These are phyloP conservation scores for Kuraishia capsulata DNA, from an alignment of 805 yeast species.

Conservation along the genomic window DNA sequence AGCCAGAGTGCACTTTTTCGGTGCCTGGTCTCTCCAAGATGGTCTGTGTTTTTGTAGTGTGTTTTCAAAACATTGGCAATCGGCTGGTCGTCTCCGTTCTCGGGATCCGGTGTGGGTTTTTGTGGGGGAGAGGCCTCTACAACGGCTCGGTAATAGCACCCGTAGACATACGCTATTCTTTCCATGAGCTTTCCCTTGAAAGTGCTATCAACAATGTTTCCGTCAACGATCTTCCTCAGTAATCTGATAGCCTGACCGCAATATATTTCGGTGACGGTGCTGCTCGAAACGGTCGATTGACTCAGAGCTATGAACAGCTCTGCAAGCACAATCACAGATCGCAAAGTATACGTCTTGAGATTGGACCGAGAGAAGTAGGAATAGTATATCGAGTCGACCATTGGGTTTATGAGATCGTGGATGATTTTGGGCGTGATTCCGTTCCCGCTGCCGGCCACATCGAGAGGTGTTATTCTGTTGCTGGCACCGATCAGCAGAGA, in stretches of 20 bases:
- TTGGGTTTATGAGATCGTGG: constrained; percentile 45
- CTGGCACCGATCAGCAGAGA: constrained; percentile 54
- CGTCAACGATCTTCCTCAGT: constrained; percentile 33
- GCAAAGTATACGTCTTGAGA: constrained; percentile 58
- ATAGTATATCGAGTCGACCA: constrained; percentile 64
- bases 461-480: constrained; percentile 34
- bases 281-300: constrained; percentile 31
- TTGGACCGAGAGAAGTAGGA: constrained; percentile 67
- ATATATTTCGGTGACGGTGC: constrained; percentile 33
- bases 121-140: constrained; percentile 11
- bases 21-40: constrained; percentile 47
- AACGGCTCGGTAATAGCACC: constrained; percentile 6
- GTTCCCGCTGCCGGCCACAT: constrained; percentile 23
- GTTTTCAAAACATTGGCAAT: constrained; percentile 17
- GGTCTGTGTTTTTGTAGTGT: constrained; percentile 27
- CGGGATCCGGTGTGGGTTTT: constrained; percentile 12
- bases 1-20: constrained; percentile 77
- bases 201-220: constrained; percentile 35
- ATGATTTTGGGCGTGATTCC: constrained; percentile 33
- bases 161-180: constrained; percentile 24
- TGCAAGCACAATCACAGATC: constrained; percentile 56
- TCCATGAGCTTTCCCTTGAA: constrained; percentile 28
- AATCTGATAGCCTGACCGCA: constrained; percentile 36
- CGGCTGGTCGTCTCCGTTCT: constrained; percentile 15
- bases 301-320: constrained; percentile 51